A percentile compares a stretch with the other conserved stretches of the same genome.
phyloP scores from a whole-genome alignment of 2,329 filamentous ascomycete species.

The Colletotrichum tamarilloi region DNA sequence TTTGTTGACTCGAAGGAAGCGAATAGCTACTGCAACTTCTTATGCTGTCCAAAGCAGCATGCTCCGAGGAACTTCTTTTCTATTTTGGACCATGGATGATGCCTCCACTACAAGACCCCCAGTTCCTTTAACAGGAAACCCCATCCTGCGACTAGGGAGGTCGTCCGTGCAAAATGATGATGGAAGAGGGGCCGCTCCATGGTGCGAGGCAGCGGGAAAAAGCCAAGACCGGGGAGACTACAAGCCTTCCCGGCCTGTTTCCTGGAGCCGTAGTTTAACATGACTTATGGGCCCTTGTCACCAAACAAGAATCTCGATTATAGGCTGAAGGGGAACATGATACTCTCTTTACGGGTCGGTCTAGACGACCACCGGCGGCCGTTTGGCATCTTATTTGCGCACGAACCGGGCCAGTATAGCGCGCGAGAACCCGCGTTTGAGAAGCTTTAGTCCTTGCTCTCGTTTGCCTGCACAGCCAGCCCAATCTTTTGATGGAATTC shows the following conservation, averaged over 20 bases:
- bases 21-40: too few species aligned
- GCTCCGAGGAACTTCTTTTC: not conserved
- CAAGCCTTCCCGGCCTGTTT: not conserved
- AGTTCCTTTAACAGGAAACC: not conserved
- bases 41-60: not conserved
- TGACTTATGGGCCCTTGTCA: not conserved
- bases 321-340: not conserved
- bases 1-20: not conserved
- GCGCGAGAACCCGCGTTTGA: not conserved
- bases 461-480: not conserved
- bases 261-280: not conserved
- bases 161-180: not conserved
- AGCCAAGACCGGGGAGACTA: conserved; percentile 21
- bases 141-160: not conserved
- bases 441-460: not conserved
- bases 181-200: not conserved
- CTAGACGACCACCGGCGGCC: not conserved
- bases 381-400: not conserved
- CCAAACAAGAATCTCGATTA: not conserved
- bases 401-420: not conserved
- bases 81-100: conserved; percentile 4
- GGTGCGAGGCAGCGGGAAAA: not conserved
- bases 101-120: not conserved
- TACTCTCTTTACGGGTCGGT: too few species aligned
- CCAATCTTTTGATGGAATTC: not conserved